phyloP scores from a whole-genome alignment of 2,329 filamentous ascomycete species.

The Microcyclospora tardicrescens region DNA sequence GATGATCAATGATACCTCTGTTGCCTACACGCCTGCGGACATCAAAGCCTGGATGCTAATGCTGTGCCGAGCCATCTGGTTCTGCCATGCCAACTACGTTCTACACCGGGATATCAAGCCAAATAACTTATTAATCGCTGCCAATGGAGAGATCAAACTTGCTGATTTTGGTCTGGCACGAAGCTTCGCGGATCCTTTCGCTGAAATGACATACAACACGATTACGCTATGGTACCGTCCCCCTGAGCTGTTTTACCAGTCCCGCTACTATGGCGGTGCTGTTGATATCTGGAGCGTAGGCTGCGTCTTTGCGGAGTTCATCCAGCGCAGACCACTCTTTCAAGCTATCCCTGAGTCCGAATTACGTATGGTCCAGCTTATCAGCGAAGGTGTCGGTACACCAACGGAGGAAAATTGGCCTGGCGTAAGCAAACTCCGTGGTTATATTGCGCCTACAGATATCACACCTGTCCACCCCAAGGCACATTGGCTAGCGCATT shows the following conservation, averaged over 20 bases:
- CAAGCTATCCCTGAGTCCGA: slow-evolving; percentile 60
- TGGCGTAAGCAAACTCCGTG: slow-evolving; percentile 66
- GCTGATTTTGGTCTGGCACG: slow-evolving; percentile 95
- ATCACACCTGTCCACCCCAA: slow-evolving; percentile 46
- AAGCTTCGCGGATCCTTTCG: slow-evolving; percentile 74
- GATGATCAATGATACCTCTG: slow-evolving; percentile 71
- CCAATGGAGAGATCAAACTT: slow-evolving; percentile 85
- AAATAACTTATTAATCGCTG: slow-evolving; percentile 90
- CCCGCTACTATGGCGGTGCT: slow-evolving; percentile 73
- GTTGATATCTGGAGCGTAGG: slow-evolving; percentile 94
- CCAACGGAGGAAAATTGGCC: slow-evolving; percentile 94
- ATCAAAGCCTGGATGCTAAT: slow-evolving; percentile 99
- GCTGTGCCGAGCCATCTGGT: slow-evolving; percentile 86
- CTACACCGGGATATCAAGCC: slow-evolving; percentile 98
- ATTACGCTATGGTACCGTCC: slow-evolving; percentile 97
- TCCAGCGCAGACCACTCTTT: slow-evolving; percentile 71
- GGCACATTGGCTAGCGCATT: slow-evolving; percentile 62
- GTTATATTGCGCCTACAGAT: slow-evolving; percentile 61
- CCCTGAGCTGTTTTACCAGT: slow-evolving; percentile 84
- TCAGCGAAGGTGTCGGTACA: slow-evolving; percentile 74
- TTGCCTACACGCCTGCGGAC: slow-evolving; percentile 75
- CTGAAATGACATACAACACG: slow-evolving; percentile 79
- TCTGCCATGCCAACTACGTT: slow-evolving; percentile 89
- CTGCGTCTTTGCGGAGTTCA: slow-evolving; percentile 81
- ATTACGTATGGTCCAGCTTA: slow-evolving; percentile 71